Evolutionary conservation across 441 rosid genomes (phyloP).

Genomic region (Melianthus villosus): DNA sequence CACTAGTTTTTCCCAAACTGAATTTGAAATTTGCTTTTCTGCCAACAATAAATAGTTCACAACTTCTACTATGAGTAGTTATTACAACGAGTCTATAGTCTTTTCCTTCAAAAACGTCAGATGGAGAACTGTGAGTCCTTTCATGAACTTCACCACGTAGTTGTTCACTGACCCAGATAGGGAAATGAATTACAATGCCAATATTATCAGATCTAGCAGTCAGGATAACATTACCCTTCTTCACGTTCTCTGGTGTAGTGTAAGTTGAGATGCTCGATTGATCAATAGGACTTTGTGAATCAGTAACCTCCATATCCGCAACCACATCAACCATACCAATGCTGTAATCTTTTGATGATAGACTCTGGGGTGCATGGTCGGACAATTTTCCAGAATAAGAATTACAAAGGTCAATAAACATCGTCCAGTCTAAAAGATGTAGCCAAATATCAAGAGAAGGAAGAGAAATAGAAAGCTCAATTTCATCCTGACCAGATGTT

Average conservation of each 20-base stretch:
- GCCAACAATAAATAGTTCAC: constrained; percentile 28
- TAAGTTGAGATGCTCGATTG: constrained; percentile 14
- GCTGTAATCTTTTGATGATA: constrained; percentile 15
- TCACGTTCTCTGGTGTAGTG: constrained; percentile 14
- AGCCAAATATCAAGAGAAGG: constrained; percentile 78
- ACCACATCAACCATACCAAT: constrained; percentile 11
- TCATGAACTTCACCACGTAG: constrained; percentile 17
- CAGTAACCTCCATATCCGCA: constrained; percentile 13
- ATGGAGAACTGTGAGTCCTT: constrained; percentile 16
- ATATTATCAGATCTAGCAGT: constrained; percentile 38
- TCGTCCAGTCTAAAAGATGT: constrained; percentile 44
- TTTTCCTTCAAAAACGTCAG: constrained; percentile 18
- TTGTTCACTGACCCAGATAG: constrained; percentile 23
- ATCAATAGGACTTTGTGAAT: constrained; percentile 18
- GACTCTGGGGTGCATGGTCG: constrained; percentile 13
- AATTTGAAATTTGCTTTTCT: constrained; percentile 35
- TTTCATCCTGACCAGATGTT: constrained; percentile 21
- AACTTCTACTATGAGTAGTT: constrained; percentile 28
- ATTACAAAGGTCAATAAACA: constrained; percentile 27
- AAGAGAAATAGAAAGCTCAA: constrained; percentile 35
- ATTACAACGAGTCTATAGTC: constrained; percentile 31
- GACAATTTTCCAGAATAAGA: constrained; percentile 25
- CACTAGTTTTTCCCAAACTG: constrained; percentile 33
- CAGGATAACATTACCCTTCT: constrained; percentile 16
- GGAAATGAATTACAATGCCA: constrained; percentile 42